A percentile compares a stretch with the other conserved stretches of the same genome.
phyloP scores from a whole-genome alignment of 2,329 filamentous ascomycete genomes.

The Colletotrichum tamarilloi region DNA sequence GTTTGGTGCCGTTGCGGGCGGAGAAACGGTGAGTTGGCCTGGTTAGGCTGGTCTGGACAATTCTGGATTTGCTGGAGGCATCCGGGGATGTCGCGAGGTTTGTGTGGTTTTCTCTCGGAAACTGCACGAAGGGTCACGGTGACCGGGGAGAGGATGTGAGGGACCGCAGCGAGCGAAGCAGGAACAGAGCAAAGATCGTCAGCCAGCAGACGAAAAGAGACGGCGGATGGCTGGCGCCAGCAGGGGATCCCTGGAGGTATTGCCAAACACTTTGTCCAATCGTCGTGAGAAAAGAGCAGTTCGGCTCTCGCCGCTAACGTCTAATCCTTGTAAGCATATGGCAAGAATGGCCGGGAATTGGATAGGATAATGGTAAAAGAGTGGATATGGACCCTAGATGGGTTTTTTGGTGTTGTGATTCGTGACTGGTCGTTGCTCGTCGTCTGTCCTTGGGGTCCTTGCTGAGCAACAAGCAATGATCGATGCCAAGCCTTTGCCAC shows the following conservation, averaged over 20 bases:
- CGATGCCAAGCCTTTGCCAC: slow-evolving; percentile 36
- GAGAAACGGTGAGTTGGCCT: slow-evolving; percentile 24
- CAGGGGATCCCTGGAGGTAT: slow-evolving; percentile 16
- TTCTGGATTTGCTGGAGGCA: slow-evolving; percentile 18
- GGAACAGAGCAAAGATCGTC: slow-evolving; percentile 35
- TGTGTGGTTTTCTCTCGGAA: neutral
- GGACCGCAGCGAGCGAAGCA: slow-evolving; percentile 8
- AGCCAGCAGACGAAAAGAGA: slow-evolving; percentile 24
- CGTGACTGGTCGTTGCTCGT: slow-evolving; percentile 9
- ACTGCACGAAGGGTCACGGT: slow-evolving; percentile 34
- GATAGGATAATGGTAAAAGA: slow-evolving; percentile 3
- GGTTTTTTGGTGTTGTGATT: slow-evolving; percentile 3
- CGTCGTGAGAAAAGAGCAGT: neutral
- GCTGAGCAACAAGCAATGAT: slow-evolving; percentile 25
- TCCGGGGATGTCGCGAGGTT: neutral
- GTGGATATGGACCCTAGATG: slow-evolving; percentile 18
- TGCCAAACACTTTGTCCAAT: slow-evolving; percentile 22
- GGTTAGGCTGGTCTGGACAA: slow-evolving; percentile 7
- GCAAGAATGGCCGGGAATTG: slow-evolving; percentile 2
- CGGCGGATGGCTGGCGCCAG: slow-evolving; percentile 31
- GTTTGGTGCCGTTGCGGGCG: slow-evolving; percentile 17
- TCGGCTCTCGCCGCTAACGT: slow-evolving; percentile 22
- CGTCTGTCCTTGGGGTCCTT: neutral
- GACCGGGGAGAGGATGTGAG: slow-evolving; percentile 19
- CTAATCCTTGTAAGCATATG: slow-evolving; percentile 12